A percentile compares a stretch with the other conserved stretches of the same genome.
Conservation (phyloP, 345 rosid species). For the Eucalyptus urophylla region DNA sequence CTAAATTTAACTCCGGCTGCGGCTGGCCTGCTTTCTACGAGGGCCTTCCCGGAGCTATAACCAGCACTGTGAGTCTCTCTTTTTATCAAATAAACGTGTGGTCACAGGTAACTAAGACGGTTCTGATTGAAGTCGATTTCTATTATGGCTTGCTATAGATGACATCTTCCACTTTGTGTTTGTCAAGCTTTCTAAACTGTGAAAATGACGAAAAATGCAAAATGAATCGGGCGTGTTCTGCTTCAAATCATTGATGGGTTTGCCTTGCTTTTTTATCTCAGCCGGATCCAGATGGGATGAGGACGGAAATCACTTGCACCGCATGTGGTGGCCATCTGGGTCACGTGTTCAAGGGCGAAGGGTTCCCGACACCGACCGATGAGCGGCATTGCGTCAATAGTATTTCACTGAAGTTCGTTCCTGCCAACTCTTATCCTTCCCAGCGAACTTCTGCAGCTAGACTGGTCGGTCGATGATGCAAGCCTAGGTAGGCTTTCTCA, state of each 20-base stretch:
- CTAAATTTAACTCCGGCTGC: conserved; percentile 81
- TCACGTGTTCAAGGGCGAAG: conserved; percentile 95
- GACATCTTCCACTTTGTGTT: not conserved
- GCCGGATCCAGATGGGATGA: conserved; percentile 81
- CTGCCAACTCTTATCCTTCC: conserved; percentile 16
- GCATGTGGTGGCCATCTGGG: conserved; percentile 98
- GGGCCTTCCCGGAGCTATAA: conserved; percentile 86
- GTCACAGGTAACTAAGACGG: not conserved
- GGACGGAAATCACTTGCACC: conserved; percentile 80
- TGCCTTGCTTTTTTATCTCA: conserved; percentile 6
- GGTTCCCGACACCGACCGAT: conserved; percentile 78
- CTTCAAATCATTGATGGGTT: not conserved
- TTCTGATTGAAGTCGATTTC: not conserved
- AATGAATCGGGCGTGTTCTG: not conserved
- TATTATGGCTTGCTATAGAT: not conserved
- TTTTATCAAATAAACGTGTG: not conserved
- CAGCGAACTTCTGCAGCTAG: not conserved
- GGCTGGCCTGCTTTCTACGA: conserved; percentile 99
- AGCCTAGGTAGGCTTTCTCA: too few species aligned
- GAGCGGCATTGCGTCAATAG: conserved; percentile 94
- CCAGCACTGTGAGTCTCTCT: conserved; percentile 28
- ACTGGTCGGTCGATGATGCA: not conserved
- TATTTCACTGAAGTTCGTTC: conserved; percentile 68
- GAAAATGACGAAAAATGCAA: not conserved
- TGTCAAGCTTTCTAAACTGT: not conserved